Conservation (phyloP, 1,284 basidiomycete genomes). For the Microbotryum violaceum region DNA sequence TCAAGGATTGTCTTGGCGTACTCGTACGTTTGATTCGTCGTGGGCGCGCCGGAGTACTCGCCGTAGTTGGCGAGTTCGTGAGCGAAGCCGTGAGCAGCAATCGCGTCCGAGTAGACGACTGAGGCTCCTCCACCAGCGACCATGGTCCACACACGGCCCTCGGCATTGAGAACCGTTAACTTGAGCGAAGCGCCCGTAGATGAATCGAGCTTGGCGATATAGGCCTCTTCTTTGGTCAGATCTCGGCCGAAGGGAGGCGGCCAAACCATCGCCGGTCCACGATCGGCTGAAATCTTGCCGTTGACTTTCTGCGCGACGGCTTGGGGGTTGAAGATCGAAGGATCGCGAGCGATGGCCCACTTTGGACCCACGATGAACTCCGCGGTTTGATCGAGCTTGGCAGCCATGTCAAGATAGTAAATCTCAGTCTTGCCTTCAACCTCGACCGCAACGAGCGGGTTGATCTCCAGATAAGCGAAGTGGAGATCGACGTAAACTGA, state of each 20-base stretch:
- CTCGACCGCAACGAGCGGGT: slow-evolving; percentile 93
- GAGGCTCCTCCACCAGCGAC: slow-evolving; percentile 76
- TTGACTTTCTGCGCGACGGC: slow-evolving; percentile 43
- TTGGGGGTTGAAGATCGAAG: slow-evolving; percentile 58
- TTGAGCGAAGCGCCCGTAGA: slow-evolving; percentile 98
- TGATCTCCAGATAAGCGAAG: slow-evolving; percentile 97
- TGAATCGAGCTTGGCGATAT: slow-evolving; percentile 95
- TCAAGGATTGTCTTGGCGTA: slow-evolving; percentile 99
- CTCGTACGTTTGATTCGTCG: slow-evolving; percentile 97
- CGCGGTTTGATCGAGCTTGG: slow-evolving; percentile 97
- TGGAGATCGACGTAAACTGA: slow-evolving; percentile 71
- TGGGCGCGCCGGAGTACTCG: slow-evolving; percentile 98
- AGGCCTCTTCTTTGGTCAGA: slow-evolving; percentile 96
- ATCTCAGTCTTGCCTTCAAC: slow-evolving; percentile 79
- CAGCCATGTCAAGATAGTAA: slow-evolving; percentile 98
- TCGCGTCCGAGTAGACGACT: slow-evolving; percentile 83
- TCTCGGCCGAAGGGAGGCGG: slow-evolving; percentile 72
- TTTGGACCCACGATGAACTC: slow-evolving; percentile 97
- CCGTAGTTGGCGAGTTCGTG: slow-evolving; percentile 99
- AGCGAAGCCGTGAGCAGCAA: slow-evolving; percentile 92
- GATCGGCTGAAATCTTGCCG: slow-evolving; percentile 66
- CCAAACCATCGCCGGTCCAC: slow-evolving; percentile 85
- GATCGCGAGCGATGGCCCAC: slow-evolving; percentile 95
- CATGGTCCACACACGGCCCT: slow-evolving; percentile 99
- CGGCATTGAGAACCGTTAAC: slow-evolving; percentile 88